Base-by-base conservation (phyloP, 2,329 filamentous ascomycete genomes). In the Nothophaeocryptopus gaeumannii region DNA sequence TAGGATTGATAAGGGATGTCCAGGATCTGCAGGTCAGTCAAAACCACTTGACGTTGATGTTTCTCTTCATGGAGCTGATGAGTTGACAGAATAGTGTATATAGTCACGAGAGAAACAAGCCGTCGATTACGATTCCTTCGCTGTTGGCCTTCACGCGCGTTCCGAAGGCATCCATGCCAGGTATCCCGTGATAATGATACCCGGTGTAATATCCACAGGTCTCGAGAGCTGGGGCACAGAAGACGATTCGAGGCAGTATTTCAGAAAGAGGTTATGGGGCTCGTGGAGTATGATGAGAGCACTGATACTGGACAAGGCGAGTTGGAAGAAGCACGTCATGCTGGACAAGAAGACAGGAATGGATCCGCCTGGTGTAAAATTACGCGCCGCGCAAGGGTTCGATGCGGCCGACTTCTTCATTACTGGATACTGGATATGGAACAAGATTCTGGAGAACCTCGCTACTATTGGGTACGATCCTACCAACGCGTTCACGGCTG, bases 281-380 rank as follows among this genome's bases (percentile, higher is more conserved):
- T 96, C 89, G 60, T 99, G 95, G 93, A 95, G 83, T 57, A 99
- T 99, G 93, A 96, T 99, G 90, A 82, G 86, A 42, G 92, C 93
- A 0, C 73, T 99, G 58, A 89, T 99, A 1, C 72, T 95, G 63
- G 93, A 97, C 69, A 96, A 97, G 71, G 85, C 95, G 26, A 79
- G 81, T 31, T 99, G 93, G 93, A 99, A 96, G 75, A 85, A 77
- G 63, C 93, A 99, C 68, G 89, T 99, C 60, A 97, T 97, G 91
- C 79, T 99, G 9, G 93, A 99, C 70, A 91, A 92, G 68, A 71
- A 82, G 33, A 96, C 92, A 0, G 93, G 93, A 0, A 76, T 99
- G 15, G 93, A 99, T 67, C 93, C 93, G 1, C 88, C 90, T 0
- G 84, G 85, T 10, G 83, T 97, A 62, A 97, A 97, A 73, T 73